Evolutionary conservation across 225 moss, liverwort and hornwort species (phyloP).

Genomic region (Ulota crispa): DNA sequence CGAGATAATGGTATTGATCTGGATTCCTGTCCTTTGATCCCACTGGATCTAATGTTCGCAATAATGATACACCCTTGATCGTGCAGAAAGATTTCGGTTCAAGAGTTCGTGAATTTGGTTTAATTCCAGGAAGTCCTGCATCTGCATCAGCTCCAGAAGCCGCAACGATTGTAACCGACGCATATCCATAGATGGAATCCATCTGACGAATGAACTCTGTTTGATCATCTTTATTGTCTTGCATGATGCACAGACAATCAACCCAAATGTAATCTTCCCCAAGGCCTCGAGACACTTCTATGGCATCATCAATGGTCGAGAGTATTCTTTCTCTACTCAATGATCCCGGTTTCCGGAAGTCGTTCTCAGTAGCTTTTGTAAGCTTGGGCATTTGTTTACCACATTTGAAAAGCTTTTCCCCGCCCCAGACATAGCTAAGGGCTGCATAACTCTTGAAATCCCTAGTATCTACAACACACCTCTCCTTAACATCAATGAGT

Average conservation of each 20-base stretch:
- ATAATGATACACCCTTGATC: background rate
- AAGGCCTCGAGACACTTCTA: background rate
- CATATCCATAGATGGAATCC: constrained; percentile 11
- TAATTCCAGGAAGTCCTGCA: constrained; percentile 10
- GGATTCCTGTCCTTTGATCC: background rate
- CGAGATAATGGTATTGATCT: background rate
- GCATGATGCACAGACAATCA: constrained; percentile 19
- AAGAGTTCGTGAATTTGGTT: background rate
- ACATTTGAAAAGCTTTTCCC: background rate
- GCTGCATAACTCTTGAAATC: background rate
- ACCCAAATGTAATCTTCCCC: constrained; percentile 20
- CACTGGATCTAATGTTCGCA: background rate
- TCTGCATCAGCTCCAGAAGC: background rate
- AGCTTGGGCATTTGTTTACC: background rate
- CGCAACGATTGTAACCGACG: constrained; percentile 1
- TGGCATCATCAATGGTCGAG: constrained; percentile 8
- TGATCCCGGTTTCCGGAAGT: background rate
- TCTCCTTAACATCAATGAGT: background rate
- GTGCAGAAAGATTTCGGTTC: background rate
- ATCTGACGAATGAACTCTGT: background rate
- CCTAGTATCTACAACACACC: background rate
- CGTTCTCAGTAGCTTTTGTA: background rate
- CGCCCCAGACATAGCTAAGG: constrained; percentile 11
- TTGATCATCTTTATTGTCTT: constrained; percentile 13
- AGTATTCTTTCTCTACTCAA: background rate